A percentile compares a stretch with the other conserved stretches of the same genome.
These are phyloP conservation scores for Lunularia cruciata DNA, from an alignment of 225 moss, liverwort and hornwort species.

Conservation along the genomic window DNA sequence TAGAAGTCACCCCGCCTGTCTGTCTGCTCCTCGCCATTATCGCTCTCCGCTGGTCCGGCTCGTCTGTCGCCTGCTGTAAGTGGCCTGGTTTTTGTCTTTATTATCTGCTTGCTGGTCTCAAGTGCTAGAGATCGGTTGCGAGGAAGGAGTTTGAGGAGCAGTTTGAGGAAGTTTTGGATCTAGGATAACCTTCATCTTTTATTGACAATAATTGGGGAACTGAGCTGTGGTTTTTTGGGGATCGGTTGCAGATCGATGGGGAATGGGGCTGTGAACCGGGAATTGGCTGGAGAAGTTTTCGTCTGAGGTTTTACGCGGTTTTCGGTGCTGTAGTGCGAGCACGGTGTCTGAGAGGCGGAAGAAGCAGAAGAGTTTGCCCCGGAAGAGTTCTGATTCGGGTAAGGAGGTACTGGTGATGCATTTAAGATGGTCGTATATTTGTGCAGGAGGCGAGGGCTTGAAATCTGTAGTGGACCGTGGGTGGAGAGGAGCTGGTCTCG, in stretches of 20 bases:
- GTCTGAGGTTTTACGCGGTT: not conserved
- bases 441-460: no score
- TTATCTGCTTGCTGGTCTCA: not conserved
- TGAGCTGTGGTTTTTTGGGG: constrained; percentile 5
- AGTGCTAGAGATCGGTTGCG: not conserved
- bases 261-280: not conserved
- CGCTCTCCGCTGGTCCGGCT: not conserved
- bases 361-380: not conserved
- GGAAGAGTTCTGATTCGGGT: constrained; percentile 12
- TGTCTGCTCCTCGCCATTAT: not conserved
- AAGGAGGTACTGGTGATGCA: not conserved
- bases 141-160: not conserved
- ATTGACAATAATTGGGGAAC: not conserved
- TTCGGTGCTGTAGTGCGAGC: not conserved
- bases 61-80: not conserved
- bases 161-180: not conserved
- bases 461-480: no score
- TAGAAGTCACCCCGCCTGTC: not conserved
- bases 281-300: constrained; percentile 7
- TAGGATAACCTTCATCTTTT: not conserved
- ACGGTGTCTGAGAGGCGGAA: not conserved
- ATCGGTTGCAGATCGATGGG: constrained; percentile 20
- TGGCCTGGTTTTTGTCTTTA: not conserved
- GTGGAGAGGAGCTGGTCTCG: no score
- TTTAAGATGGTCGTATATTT: no score